Percentiles rank a stretch among this genome's conserved stretches.
These are phyloP conservation scores for Wickerhamiella sorbophila DNA, from an alignment of 805 yeast genomes.

Conservation along the genomic window DNA sequence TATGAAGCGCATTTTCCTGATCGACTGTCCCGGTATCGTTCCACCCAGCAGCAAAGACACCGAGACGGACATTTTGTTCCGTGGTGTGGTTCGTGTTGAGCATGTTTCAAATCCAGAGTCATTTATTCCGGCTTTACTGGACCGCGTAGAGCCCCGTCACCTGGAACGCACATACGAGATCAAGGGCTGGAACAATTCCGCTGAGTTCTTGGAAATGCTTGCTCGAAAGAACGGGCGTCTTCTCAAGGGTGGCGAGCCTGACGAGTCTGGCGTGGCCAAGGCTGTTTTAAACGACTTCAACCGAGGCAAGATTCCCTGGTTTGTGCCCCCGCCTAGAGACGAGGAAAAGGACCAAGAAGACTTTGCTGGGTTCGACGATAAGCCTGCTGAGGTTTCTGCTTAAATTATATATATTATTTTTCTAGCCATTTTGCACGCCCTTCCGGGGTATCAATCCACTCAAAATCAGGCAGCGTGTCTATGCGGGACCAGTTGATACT, in stretches of 20 bases:
- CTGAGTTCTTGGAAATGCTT: conserved; percentile 75
- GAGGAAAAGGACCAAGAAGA: conserved; percentile 37
- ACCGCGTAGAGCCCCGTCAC: conserved; percentile 76
- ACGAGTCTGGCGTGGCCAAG: conserved; percentile 84
- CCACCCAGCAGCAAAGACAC: conserved; percentile 87
- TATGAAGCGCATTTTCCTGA: conserved; percentile 88
- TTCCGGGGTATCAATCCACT: not conserved
- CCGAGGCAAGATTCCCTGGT: conserved; percentile 97
- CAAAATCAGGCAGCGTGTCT: not conserved
- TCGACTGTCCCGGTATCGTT: conserved; percentile 98
- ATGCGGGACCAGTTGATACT: conserved; percentile 11
- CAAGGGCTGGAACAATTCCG: conserved; percentile 64
- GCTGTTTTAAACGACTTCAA: conserved; percentile 85
- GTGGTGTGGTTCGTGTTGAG: conserved; percentile 98
- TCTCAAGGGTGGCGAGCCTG: conserved; percentile 95
- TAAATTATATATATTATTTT: not conserved
- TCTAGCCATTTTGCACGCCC: not conserved
- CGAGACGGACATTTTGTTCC: conserved; percentile 79
- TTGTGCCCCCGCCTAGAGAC: conserved; percentile 80
- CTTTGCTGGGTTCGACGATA: conserved; percentile 3
- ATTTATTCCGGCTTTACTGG: conserved; percentile 74
- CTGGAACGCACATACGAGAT: conserved; percentile 91
- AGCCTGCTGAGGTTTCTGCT: conserved; percentile 2
- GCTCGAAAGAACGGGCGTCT: conserved; percentile 90
- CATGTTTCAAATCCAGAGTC: conserved; percentile 93